phyloP scores from a whole-genome alignment of 495 filamentous ascomycete species.

The Margaritispora aquatica region DNA sequence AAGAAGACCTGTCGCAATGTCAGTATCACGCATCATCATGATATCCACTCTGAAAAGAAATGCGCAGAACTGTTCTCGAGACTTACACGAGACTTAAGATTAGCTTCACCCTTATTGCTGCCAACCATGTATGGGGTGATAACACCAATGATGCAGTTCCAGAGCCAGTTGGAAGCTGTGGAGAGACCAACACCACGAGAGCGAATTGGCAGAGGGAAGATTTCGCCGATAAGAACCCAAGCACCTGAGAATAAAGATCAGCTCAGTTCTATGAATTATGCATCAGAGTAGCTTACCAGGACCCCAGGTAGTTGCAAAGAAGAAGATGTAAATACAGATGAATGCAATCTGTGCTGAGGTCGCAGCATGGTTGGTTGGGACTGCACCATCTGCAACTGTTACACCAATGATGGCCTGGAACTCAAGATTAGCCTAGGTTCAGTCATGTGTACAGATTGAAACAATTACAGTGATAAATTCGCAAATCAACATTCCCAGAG shows the following conservation, averaged over 20 bases:
- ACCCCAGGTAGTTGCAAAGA: slow-evolving; percentile 75
- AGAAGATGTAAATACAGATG: slow-evolving; percentile 70
- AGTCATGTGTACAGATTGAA: background rate
- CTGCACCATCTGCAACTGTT: slow-evolving; percentile 40
- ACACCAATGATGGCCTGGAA: slow-evolving; percentile 52
- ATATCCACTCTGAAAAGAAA: too few species aligned
- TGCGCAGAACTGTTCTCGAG: too few species aligned
- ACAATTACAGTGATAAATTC: slow-evolving; percentile 68
- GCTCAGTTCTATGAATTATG: slow-evolving; percentile 39
- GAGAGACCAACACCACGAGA: slow-evolving; percentile 74
- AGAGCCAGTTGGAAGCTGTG: slow-evolving; percentile 84
- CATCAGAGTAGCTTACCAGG: slow-evolving; percentile 37
- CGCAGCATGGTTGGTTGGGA: slow-evolving; percentile 23
- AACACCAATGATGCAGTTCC: slow-evolving; percentile 47
- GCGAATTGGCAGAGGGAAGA: slow-evolving; percentile 80
- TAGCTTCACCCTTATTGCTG: slow-evolving; percentile 30
- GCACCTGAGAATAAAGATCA: slow-evolving; percentile 25
- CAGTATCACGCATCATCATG: background rate
- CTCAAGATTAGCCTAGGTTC: background rate
- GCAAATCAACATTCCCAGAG: slow-evolving; percentile 70
- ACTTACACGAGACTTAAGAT: slow-evolving; percentile 59
- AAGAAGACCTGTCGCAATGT: slow-evolving; percentile 51
- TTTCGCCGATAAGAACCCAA: slow-evolving; percentile 82
- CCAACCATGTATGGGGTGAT: slow-evolving; percentile 27
- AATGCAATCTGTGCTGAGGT: slow-evolving; percentile 50